Evolutionary conservation across 441 rosid genomes (phyloP).

Genomic region (Eugenia klotzschiana): DNA sequence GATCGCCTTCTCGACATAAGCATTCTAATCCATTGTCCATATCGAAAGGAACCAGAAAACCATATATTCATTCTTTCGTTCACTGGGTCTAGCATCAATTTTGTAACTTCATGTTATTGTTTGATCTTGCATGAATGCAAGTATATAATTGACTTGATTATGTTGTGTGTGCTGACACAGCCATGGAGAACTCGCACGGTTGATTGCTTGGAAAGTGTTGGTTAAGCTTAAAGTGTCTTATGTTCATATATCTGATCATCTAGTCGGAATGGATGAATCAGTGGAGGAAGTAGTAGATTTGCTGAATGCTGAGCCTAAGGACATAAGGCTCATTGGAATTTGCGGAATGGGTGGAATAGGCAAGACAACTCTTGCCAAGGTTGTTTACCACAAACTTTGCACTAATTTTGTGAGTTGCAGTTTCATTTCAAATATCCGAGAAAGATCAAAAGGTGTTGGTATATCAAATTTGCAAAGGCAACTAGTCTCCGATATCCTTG

Average conservation of each 20-base stretch:
- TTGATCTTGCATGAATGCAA: neutral
- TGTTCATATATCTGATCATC: rapidly evolving
- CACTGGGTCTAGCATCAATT: neutral
- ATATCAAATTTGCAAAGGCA: neutral
- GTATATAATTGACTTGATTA: neutral
- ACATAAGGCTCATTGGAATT: neutral
- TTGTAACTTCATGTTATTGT: neutral
- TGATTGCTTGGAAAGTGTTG: neutral
- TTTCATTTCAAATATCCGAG: neutral
- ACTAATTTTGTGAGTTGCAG: neutral
- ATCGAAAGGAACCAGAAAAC: neutral
- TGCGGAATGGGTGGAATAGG: neutral
- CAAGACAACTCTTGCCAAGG: neutral
- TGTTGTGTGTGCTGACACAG: neutral
- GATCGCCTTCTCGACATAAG: neutral
- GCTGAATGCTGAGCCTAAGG: neutral
- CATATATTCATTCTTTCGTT: neutral
- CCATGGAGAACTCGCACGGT: neutral
- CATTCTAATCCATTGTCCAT: neutral
- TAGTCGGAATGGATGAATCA: neutral
- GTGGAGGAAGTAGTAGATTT: neutral
- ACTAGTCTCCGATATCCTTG: neutral
- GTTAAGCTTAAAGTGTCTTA: neutral
- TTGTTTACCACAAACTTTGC: neutral
- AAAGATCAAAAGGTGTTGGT: neutral